Base-by-base conservation (phyloP, 1,284 basidiomycete genomes). In the Ceratobasidium sp. region DNA sequence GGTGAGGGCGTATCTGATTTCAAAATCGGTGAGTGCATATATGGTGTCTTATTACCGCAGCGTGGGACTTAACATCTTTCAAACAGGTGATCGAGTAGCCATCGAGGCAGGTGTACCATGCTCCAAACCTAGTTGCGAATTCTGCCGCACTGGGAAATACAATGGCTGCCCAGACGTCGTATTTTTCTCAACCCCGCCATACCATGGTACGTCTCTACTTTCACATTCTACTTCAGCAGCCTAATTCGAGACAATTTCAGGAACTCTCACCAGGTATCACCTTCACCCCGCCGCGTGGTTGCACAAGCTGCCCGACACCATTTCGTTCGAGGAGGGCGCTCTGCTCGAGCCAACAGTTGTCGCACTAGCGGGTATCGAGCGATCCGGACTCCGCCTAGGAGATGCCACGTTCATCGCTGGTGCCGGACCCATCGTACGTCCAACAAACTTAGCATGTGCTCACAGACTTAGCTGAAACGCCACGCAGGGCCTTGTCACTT, bases 71-170 rank as follows among this genome's bases (percentile, higher is more conserved):
- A 14, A n/a, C 16, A 6, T 5, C 6, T 23, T 26, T 28, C 21
- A 6, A 44, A 49, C 35, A 35, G 77, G 79, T 1, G 83, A 84
- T 76, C 78, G 82, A 6, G 84, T 85, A 5, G 84, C 84, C n/a
- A 83, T 85, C 71, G 84, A 86, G 77, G 83, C 83, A 14, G 84
- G 84, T 63, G 83, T 86, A 18, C 84, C 84, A 4, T 87, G 86
- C 77, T 79, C 80, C 72, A 80, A 79, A 63, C 79, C 84, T 0
- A 79, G 80, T 41, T 87, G 85, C 79, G 79, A 82, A 63, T 81
- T 81, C 26, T 87, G 86, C 78, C 80, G 82, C 47, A 82, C 79
- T 0, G 86, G 86, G 0, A 76, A 83, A 66, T 87, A 87, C 81
- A 85, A 86, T 72, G 82, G 84, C 54, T 82, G 83, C 76, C 82